A percentile compares a stretch with the other conserved stretches of the same genome.
Evolutionary conservation across 2,329 filamentous ascomycete species (phyloP).

Genomic region (Claviceps africana): DNA sequence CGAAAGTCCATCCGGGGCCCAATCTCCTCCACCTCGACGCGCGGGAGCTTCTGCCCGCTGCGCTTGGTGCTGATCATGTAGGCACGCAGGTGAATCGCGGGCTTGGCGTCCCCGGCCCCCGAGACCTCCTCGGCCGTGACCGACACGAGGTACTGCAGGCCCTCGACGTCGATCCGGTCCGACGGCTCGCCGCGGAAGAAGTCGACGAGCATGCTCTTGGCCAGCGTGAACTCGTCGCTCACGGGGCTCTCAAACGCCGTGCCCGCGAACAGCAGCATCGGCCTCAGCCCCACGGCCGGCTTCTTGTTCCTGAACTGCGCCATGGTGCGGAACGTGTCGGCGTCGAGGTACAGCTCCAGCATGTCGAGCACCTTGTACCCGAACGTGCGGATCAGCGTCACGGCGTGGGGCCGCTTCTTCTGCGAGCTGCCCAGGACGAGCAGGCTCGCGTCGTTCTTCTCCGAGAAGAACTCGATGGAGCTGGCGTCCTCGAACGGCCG

Average conservation of each 20-base stretch:
- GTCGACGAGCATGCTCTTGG: conserved; percentile 78
- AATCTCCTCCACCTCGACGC: conserved; percentile 90
- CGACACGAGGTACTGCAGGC: conserved; percentile 78
- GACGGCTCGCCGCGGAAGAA: conserved; percentile 70
- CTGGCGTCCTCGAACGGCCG: conserved; percentile 86
- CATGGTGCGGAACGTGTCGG: conserved; percentile 54
- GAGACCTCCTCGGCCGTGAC: conserved; percentile 57
- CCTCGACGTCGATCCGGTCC: conserved; percentile 83
- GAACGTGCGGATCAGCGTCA: conserved; percentile 75
- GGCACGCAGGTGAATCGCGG: conserved; percentile 54
- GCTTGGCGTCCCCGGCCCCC: conserved; percentile 32
- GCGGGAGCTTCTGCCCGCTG: conserved; percentile 72
- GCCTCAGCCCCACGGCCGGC: conserved; percentile 69
- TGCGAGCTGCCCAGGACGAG: conserved; percentile 72
- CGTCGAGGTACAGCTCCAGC: conserved; percentile 76
- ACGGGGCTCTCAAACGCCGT: conserved; percentile 75
- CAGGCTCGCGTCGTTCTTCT: conserved; percentile 87
- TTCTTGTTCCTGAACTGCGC: conserved; percentile 64
- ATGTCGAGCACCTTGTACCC: conserved; percentile 84
- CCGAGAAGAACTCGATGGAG: conserved; percentile 85
- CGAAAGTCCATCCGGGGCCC: conserved; percentile 87
- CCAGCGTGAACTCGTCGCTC: conserved; percentile 64
- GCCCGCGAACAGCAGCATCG: conserved; percentile 82
- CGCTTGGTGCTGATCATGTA: conserved; percentile 80
- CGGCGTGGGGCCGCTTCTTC: conserved; percentile 89